A percentile compares a stretch with the other conserved stretches of the same genome.
Evolutionary conservation across 192 early-diverging fungal genomes (phyloP).

Genomic region (Funneliformis geosporum): DNA sequence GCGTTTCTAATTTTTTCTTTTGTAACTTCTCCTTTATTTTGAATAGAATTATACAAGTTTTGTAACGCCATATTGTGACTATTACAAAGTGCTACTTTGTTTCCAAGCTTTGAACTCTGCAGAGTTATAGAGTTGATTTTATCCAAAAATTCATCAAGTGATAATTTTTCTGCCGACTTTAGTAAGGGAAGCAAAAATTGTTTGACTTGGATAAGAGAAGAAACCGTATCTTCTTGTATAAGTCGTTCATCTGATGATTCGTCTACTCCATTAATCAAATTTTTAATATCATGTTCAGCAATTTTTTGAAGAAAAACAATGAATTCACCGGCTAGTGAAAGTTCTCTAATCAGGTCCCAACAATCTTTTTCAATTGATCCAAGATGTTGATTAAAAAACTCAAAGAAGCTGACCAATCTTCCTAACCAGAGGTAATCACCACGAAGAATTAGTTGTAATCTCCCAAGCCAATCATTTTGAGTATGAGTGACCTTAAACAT

Average conservation of each 20-base stretch:
- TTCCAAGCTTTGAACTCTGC: neutral
- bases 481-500: conserved; percentile 9
- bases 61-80: conserved; percentile 17
- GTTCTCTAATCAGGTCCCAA: conserved; percentile 21
- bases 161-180: neutral
- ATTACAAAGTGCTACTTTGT: conserved; percentile 28
- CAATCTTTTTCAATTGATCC: neutral
- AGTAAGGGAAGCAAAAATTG: conserved; percentile 25
- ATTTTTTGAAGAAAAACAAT: conserved; percentile 18
- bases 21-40: conserved; percentile 27
- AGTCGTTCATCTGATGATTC: conserved; percentile 34
- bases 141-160: neutral
- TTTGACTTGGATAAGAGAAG: conserved; percentile 26
- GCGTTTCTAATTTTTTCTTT: conserved; percentile 26
- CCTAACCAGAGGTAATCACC: neutral
- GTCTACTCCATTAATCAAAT: conserved; percentile 35
- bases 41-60: conserved; percentile 25
- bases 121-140: neutral
- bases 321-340: conserved; percentile 2
- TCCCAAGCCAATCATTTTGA: neutral
- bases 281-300: conserved; percentile 26
- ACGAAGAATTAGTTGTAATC: neutral
- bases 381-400: neutral
- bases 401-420: neutral
- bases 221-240: conserved; percentile 31